Conservation (phyloP, 345 rosid species). For the Geranium brycei region DNA sequence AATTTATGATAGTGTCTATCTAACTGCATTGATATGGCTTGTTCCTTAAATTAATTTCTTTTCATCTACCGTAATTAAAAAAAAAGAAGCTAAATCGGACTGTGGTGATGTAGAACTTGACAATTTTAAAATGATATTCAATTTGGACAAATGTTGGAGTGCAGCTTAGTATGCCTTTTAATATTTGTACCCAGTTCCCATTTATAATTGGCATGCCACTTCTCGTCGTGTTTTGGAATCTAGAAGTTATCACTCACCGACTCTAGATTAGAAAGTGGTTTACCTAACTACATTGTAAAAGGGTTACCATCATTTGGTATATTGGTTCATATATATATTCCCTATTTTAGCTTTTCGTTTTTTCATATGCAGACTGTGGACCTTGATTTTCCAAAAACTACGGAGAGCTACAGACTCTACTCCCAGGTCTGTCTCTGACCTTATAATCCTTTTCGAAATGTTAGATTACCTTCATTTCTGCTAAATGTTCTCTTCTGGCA, state of each 20-base stretch:
- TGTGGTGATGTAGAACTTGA: not conserved
- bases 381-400: slow-evolving; percentile 65
- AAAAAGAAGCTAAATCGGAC: not conserved
- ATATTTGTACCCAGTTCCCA: not conserved
- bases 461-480: slow-evolving; percentile 6
- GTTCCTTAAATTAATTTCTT: not conserved
- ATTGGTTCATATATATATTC: not conserved
- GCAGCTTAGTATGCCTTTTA: not conserved
- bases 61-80: not conserved
- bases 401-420: slow-evolving; percentile 83
- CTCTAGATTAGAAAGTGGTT: no score
- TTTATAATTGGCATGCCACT: not conserved
- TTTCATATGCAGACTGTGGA: slow-evolving; percentile 50
- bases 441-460: slow-evolving; percentile 5
- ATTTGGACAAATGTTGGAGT: not conserved
- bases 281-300: no score
- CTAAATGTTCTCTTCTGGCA: slow-evolving; percentile 24
- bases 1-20: not conserved
- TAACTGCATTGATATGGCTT: not conserved
- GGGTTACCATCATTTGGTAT: no score
- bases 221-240: not conserved
- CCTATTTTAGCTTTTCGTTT: slow-evolving; percentile 4
- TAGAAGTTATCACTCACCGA: no score
- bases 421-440: slow-evolving; percentile 53
- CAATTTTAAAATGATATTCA: not conserved